Evolutionary conservation across 164 flowering plant genomes (phyloP).

Genomic region (Platanus orientalis): DNA sequence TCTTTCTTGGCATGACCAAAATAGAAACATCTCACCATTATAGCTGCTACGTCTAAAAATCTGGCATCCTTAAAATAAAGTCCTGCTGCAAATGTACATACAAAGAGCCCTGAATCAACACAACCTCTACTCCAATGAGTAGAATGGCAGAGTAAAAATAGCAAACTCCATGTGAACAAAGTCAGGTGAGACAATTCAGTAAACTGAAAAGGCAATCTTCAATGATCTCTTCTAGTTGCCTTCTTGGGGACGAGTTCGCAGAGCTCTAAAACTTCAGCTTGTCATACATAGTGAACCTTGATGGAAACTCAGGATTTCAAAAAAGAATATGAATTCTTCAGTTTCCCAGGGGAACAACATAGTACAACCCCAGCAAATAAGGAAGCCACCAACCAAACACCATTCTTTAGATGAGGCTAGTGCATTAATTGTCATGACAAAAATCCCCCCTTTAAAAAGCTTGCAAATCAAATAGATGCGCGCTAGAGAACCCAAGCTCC

Average conservation of each 20-base stretch:
- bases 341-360: neutral
- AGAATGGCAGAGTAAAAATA: neutral
- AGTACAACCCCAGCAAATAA: constrained; percentile 6
- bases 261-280: neutral
- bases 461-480: neutral
- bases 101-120: neutral
- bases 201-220: neutral
- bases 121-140: neutral
- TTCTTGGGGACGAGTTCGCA: neutral
- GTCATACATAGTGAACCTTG: constrained; percentile 11
- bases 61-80: neutral
- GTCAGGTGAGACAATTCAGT: constrained; percentile 1
- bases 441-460: neutral
- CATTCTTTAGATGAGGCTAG: constrained; percentile 3
- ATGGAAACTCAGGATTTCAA: constrained; percentile 4
- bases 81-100: neutral
- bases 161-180: neutral
- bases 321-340: constrained; percentile 6
- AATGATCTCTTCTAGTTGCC: neutral
- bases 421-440: neutral
- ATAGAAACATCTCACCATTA: neutral
- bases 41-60: neutral
- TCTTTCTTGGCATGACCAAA: neutral
- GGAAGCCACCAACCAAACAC: constrained; percentile 11
- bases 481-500: neutral